phyloP scores from a whole-genome alignment of 108 stramenopile genomes.

The Fistulifera pelliculosa region DNA sequence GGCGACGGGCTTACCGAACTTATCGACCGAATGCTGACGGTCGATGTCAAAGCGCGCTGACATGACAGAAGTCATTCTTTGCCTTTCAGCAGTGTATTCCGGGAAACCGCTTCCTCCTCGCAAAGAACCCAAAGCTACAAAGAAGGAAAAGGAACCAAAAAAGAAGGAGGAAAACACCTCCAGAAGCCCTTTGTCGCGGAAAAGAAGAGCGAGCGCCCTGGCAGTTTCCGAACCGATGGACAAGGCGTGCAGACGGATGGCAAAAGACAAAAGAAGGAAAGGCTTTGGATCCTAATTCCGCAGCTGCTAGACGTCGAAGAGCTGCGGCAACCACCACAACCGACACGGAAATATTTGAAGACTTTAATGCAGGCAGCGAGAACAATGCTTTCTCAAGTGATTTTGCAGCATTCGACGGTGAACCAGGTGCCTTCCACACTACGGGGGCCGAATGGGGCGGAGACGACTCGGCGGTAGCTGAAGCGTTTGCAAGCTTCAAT shows the following conservation, averaged over 20 bases:
- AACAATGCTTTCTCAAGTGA: neutral
- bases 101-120: slow-evolving; percentile 63
- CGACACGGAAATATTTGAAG: slow-evolving; percentile 5
- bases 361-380: slow-evolving; percentile 1
- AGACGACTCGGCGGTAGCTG: neutral
- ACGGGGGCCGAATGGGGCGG: neutral
- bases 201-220: slow-evolving; percentile 25
- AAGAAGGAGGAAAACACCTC: slow-evolving; percentile 20
- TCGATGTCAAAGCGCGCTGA: slow-evolving; percentile 73
- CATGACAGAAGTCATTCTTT: slow-evolving; percentile 85
- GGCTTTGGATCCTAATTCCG: slow-evolving; percentile 62
- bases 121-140: slow-evolving; percentile 21
- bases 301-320: slow-evolving; percentile 59
- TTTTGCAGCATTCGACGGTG: slow-evolving; percentile 6
- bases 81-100: slow-evolving; percentile 69
- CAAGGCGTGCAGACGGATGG: slow-evolving; percentile 35
- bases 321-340: slow-evolving; percentile 6
- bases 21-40: slow-evolving; percentile 76
- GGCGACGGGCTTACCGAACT: slow-evolving; percentile 71
- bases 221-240: slow-evolving; percentile 69
- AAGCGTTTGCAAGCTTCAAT: slow-evolving; percentile 3
- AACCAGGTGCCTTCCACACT: neutral
- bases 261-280: slow-evolving; percentile 15
- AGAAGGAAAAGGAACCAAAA: slow-evolving; percentile 6
- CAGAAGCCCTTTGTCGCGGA: neutral